Evolutionary conservation across 1,284 basidiomycete genomes (phyloP).

Genomic region (Microbotryum silenes-acaulis): DNA sequence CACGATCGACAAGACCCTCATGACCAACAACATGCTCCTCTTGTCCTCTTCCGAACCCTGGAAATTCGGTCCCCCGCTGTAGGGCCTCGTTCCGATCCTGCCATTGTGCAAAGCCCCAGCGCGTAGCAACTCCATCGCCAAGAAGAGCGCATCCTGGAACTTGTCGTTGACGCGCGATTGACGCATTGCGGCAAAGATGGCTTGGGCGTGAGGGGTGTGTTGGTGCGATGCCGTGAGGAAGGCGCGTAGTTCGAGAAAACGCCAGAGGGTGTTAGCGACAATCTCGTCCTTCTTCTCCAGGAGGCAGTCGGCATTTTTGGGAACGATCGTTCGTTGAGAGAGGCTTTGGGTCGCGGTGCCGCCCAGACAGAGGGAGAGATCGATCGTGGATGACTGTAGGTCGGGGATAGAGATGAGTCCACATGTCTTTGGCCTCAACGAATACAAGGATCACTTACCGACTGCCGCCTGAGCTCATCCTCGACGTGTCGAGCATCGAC

Average conservation of each 20-base stretch:
- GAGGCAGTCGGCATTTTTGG: slow-evolving; percentile 50
- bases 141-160: slow-evolving; percentile 91
- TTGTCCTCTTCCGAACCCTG: slow-evolving; percentile 49
- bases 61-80: slow-evolving; percentile 91
- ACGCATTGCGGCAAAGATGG: slow-evolving; percentile 74
- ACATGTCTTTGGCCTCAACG: slow-evolving; percentile 9
- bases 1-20: slow-evolving; percentile 89
- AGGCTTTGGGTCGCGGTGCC: slow-evolving; percentile 73
- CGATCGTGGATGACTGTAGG: slow-evolving; percentile 82
- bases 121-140: slow-evolving; percentile 84
- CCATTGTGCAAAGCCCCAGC: slow-evolving; percentile 93
- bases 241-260: slow-evolving; percentile 90
- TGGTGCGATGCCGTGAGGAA: slow-evolving; percentile 80
- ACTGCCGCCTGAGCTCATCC: slow-evolving; percentile 90
- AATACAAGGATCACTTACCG: slow-evolving; percentile 55
- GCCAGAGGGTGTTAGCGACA: slow-evolving; percentile 96
- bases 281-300: slow-evolving; percentile 98
- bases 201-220: slow-evolving; percentile 81
- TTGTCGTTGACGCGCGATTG: slow-evolving; percentile 84
- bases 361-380: slow-evolving; percentile 87
- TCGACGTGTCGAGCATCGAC: slow-evolving; percentile 80
- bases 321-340: slow-evolving; percentile 57
- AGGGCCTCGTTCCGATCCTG: slow-evolving; percentile 75
- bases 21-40: slow-evolving; percentile 71
- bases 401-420: background rate